Conservation (phyloP, 176 grass and related monocot species). For the Elymus sibiricus region DNA sequence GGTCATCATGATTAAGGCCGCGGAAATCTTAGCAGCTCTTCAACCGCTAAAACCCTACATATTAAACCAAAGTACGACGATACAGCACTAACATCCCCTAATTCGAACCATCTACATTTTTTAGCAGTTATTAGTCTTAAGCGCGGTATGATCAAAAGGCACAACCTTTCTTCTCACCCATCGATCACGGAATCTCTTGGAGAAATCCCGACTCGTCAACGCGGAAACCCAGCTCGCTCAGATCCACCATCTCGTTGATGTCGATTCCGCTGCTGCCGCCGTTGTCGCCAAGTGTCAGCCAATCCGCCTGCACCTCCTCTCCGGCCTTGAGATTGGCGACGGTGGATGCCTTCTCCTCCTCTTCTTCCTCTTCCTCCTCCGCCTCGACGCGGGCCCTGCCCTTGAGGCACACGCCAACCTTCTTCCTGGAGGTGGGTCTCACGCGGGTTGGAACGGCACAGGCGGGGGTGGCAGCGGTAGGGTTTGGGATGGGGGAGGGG, state of each 20-base stretch:
- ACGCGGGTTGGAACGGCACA: not conserved
- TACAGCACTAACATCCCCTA: not conserved
- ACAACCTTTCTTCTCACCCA: conserved; percentile 5
- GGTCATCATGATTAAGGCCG: not conserved
- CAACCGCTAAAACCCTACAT: conserved; percentile 3
- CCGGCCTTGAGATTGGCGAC: conserved; percentile 9
- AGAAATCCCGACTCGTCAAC: conserved; percentile 39
- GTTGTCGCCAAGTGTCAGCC: not conserved
- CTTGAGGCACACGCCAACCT: conserved; percentile 47
- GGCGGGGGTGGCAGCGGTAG: not conserved
- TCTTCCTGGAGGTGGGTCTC: conserved; percentile 31
- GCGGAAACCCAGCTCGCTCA: conserved; percentile 45
- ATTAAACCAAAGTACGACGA: not conserved
- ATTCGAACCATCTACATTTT: conserved; percentile 14
- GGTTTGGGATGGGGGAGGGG: not conserved
- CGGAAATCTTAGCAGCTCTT: not conserved
- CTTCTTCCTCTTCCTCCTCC: conserved; percentile 30
- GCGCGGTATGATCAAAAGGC: conserved; percentile 17
- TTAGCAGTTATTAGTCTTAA: conserved; percentile 10
- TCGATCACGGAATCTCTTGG: conserved; percentile 20
- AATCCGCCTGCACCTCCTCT: not conserved
- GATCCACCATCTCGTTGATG: conserved; percentile 43
- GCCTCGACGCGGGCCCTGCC: conserved; percentile 41
- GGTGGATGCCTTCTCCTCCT: not conserved
- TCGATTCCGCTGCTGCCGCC: conserved; percentile 18